A percentile compares a stretch with the other conserved stretches of the same genome.
phyloP scores from a whole-genome alignment of 1,139 yeast species.

The Pichia sp. region DNA sequence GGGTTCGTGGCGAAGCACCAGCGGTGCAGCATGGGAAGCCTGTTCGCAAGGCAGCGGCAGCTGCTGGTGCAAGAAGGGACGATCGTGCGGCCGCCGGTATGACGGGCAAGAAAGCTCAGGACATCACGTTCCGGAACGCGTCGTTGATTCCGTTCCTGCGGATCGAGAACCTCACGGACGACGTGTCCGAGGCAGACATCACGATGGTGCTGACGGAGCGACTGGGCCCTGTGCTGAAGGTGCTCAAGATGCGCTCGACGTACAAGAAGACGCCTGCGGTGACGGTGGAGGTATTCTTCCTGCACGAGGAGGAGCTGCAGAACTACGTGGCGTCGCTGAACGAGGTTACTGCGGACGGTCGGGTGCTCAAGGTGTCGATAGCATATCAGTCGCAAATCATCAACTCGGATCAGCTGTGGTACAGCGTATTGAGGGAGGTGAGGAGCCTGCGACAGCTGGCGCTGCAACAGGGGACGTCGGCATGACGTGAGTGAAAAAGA shows the following conservation, averaged over 20 bases:
- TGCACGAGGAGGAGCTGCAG: constrained; percentile 16
- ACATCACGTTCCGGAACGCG: constrained; percentile 21
- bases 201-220: constrained; percentile 10
- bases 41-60: no score
- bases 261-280: constrained; percentile 12
- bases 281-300: constrained; percentile 27
- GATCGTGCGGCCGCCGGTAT: no score
- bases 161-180: constrained; percentile 22
- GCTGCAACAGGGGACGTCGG: no score
- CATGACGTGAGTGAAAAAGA: neutral
- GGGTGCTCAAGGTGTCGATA: constrained; percentile 18
- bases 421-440: constrained; percentile 15
- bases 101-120: neutral
- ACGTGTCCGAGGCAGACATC: constrained; percentile 23
- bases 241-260: constrained; percentile 10
- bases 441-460: constrained; percentile 1
- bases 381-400: constrained; percentile 18
- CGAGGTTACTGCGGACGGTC: constrained; percentile 24
- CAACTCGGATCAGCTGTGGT: constrained; percentile 19
- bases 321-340: constrained; percentile 19
- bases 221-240: constrained; percentile 13
- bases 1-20: no score
- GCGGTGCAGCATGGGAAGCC: no score
- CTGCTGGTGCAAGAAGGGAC: no score
- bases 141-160: constrained; percentile 24